Percentiles rank a stretch among this genome's conserved stretches.
Conservation (phyloP, 1,284 basidiomycete species). For the Austroboletus novae-zelandiae region DNA sequence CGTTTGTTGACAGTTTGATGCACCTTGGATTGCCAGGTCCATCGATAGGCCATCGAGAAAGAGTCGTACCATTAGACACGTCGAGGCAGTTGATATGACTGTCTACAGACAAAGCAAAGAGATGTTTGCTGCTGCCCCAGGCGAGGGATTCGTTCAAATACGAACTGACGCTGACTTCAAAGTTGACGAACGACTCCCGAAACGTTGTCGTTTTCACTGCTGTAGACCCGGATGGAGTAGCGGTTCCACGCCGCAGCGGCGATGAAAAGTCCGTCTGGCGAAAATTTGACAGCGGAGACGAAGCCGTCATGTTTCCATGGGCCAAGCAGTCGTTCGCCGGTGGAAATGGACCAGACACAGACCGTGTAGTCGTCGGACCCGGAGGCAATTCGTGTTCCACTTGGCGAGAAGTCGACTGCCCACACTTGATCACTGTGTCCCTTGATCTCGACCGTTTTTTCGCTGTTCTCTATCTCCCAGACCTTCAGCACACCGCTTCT, state of each 20-base stretch:
- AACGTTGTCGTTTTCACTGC: background rate
- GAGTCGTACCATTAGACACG: too few relatives aligned
- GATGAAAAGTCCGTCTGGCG: conserved; percentile 5
- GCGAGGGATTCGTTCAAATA: too few relatives aligned
- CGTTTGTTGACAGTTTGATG: conserved; percentile 6
- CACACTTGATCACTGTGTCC: background rate
- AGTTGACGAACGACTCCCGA: background rate
- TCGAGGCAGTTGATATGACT: too few relatives aligned
- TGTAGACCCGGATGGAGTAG: conserved; percentile 3
- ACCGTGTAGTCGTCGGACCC: conserved; percentile 9
- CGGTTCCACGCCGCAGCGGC: conserved; percentile 4
- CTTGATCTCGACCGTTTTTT: background rate
- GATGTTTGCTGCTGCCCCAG: too few relatives aligned
- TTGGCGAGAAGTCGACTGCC: conserved; percentile 9
- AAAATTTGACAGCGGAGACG: conserved; percentile 10
- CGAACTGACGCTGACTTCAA: conserved; percentile 3
- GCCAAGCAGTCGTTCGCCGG: background rate
- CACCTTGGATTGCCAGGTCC: background rate
- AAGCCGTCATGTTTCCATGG: background rate
- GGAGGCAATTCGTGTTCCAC: conserved; percentile 5
- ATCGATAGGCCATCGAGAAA: too few relatives aligned
- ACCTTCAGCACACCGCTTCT: conserved; percentile 1
- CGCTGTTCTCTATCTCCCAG: conserved; percentile 3
- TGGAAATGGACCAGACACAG: conserved; percentile 5
- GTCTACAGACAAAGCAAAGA: too few relatives aligned